Evolutionary conservation across 257 asterid genomes (phyloP).

Genomic region (Striga asiatica): DNA sequence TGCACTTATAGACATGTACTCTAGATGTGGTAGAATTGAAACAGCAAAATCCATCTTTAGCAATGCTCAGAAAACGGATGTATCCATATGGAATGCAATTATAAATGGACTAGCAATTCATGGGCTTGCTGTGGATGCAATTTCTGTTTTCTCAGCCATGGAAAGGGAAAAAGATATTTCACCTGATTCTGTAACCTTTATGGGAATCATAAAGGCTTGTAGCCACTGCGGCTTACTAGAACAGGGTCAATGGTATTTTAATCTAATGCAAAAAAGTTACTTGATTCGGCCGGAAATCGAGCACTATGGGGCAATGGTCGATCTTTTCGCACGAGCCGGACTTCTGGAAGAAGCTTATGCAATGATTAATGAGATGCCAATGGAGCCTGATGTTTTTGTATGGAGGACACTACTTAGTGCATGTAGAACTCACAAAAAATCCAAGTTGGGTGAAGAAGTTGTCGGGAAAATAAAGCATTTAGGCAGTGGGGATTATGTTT

Average conservation of each 20-base stretch:
- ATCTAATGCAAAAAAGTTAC: slow-evolving; percentile 41
- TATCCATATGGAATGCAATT: slow-evolving; percentile 72
- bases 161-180: slow-evolving; percentile 27
- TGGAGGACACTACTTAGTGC: slow-evolving; percentile 75
- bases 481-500: slow-evolving; percentile 55
- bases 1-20: slow-evolving; percentile 70
- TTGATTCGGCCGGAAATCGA: slow-evolving; percentile 56
- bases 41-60: slow-evolving; percentile 45
- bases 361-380: slow-evolving; percentile 49
- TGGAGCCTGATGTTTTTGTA: slow-evolving; percentile 57
- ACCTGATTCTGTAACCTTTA: slow-evolving; percentile 56
- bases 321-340: slow-evolving; percentile 61
- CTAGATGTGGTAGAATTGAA: slow-evolving; percentile 69
- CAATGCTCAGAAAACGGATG: slow-evolving; percentile 27
- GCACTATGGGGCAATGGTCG: slow-evolving; percentile 84
- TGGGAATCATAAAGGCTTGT: slow-evolving; percentile 61
- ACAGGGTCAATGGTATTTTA: slow-evolving; percentile 45
- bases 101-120: slow-evolving; percentile 58
- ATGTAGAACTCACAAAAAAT: slow-evolving; percentile 53
- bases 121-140: slow-evolving; percentile 62
- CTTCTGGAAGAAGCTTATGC: slow-evolving; percentile 49
- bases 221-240: slow-evolving; percentile 63
- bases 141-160: slow-evolving; percentile 37
- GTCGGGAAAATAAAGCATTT: slow-evolving; percentile 38
- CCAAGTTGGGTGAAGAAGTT: slow-evolving; percentile 43